Evolutionary conservation across 495 filamentous ascomycete species (phyloP).

Genomic region (Penicillium diatomitis): DNA sequence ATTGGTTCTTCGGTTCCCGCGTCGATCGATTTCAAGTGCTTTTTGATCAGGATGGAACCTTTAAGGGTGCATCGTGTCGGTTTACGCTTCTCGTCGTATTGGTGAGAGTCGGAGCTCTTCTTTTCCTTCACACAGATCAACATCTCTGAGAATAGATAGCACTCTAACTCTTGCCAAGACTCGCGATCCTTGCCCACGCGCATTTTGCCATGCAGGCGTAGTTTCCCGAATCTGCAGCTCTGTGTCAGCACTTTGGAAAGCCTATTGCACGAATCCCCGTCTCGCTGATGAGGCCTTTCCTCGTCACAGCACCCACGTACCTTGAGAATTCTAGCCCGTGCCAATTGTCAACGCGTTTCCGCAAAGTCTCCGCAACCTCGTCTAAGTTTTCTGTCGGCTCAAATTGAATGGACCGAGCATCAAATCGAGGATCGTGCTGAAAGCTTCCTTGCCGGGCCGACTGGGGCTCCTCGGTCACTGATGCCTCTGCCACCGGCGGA

Average conservation of each 20-base stretch:
- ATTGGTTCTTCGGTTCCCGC: constrained; percentile 64
- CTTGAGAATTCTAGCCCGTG: constrained; percentile 93
- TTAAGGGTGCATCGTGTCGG: constrained; percentile 78
- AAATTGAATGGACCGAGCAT: constrained; percentile 22
- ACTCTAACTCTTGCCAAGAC: constrained; percentile 97
- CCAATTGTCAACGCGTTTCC: constrained; percentile 90
- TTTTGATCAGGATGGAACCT: constrained; percentile 97
- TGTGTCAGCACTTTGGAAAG: background rate
- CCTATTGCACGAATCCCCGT: background rate
- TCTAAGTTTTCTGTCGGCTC: constrained; percentile 61
- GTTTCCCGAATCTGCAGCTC: constrained; percentile 70
- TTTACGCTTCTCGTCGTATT: constrained; percentile 51
- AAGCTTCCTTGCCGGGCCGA: constrained; percentile 22
- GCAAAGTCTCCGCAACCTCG: constrained; percentile 78
- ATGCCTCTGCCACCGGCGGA: constrained; percentile 42
- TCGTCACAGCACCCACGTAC: constrained; percentile 1
- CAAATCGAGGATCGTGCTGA: constrained; percentile 3
- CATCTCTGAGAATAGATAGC: constrained; percentile 97
- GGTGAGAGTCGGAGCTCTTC: constrained; percentile 54
- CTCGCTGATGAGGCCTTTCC: no score
- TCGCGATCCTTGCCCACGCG: constrained; percentile 93
- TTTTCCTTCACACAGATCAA: constrained; percentile 99
- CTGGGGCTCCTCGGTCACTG: constrained; percentile 42
- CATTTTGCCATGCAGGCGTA: constrained; percentile 84
- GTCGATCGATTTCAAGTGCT: constrained; percentile 90